Percentiles rank a stretch among this genome's conserved stretches.
These are phyloP conservation scores for Phialocephala subalpina DNA, from an alignment of 2,329 filamentous ascomycete genomes.

Conservation along the genomic window DNA sequence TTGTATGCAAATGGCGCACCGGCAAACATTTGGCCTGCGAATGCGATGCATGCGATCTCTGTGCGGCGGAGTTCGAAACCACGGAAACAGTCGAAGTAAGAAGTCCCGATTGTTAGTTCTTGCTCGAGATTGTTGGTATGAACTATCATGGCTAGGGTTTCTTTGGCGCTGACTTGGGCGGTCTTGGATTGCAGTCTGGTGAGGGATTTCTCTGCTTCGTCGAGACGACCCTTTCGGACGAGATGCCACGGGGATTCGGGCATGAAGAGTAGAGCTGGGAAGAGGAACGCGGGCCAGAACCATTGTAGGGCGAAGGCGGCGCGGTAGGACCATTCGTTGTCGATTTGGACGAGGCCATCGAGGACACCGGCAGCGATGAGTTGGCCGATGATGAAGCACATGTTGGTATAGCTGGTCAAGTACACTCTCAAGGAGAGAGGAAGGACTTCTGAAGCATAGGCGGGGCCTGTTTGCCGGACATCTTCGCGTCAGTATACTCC, in stretches of 20 bases:
- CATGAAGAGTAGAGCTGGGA: conserved; percentile 51
- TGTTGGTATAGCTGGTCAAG: conserved; percentile 52
- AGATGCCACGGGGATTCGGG: conserved; percentile 58
- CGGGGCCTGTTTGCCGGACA: too few species aligned
- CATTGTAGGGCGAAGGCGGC: conserved; percentile 54
- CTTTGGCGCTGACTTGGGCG: conserved; percentile 45
- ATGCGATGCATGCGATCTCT: conserved; percentile 57
- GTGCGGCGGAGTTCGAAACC: conserved; percentile 53
- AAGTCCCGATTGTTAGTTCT: conserved; percentile 48
- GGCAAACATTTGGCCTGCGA: conserved; percentile 13
- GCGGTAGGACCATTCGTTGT: conserved; percentile 47
- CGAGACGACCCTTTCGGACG: conserved; percentile 50
- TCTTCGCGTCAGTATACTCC: too few species aligned
- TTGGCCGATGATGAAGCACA: conserved; percentile 50
- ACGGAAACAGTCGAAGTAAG: conserved; percentile 57
- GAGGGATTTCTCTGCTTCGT: conserved; percentile 53
- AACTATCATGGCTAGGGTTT: conserved; percentile 59
- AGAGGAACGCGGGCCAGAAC: conserved; percentile 55
- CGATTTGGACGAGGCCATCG: conserved; percentile 48
- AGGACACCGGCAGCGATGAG: conserved; percentile 56
- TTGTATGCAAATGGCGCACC: conserved; percentile 67
- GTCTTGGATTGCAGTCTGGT: conserved; percentile 46
- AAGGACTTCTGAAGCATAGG: conserved; percentile 54
- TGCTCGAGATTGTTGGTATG: conserved; percentile 62
- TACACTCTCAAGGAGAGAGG: conserved; percentile 53